Evolutionary conservation across 2,329 filamentous ascomycete genomes (phyloP), one percentile per base, ranked within the genome.

Genomic region (Penicillium polonicum): DNA sequence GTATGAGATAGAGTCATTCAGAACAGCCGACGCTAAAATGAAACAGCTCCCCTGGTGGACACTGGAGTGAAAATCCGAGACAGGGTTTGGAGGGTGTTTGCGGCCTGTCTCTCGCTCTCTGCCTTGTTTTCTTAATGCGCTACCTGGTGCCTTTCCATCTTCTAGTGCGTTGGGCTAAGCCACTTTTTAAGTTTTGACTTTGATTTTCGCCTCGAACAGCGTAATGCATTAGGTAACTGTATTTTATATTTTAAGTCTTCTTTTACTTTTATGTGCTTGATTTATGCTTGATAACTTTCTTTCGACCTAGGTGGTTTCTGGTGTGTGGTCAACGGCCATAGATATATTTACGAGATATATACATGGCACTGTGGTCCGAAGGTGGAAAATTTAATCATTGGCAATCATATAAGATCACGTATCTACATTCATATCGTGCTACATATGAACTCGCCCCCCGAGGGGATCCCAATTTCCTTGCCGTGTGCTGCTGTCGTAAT

Each of bases 121-220:
- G 59, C 64, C 64, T 61, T 66, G 60, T 61, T 66, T 63, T 60
- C 50, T 38, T 39, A 46, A 44, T 55, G 39, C 57, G 49, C 58
- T 58, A 57, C 36, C 12, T 23, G 7, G 13, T 45, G 43, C 6
- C 25, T 45, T 33, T 23, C 19, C 36, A 50, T 17, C 13, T 15
- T 21, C 49, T 52, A 43, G 48, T 21, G 49, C 19, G 15, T n/a
- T 15, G 10, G 10, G 31, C 29, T 48, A 46, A 48, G 43, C 42
- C 51, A 53, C 25, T 31, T 52, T 52, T 17, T 42, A 6, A 36
- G 25, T 35, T 39, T 42, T 44, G 8, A n/a, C n/a, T 36, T 45
- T 5, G n/a, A 5, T 39, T 58, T 58, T 38, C 31, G 45, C 27
- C 41, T 54, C 25, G n/a, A 48, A 39, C 35, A n/a, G n/a, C 23